Conservation (phyloP, 2,329 filamentous ascomycete species). For the Cladosporium cucumerinum region DNA sequence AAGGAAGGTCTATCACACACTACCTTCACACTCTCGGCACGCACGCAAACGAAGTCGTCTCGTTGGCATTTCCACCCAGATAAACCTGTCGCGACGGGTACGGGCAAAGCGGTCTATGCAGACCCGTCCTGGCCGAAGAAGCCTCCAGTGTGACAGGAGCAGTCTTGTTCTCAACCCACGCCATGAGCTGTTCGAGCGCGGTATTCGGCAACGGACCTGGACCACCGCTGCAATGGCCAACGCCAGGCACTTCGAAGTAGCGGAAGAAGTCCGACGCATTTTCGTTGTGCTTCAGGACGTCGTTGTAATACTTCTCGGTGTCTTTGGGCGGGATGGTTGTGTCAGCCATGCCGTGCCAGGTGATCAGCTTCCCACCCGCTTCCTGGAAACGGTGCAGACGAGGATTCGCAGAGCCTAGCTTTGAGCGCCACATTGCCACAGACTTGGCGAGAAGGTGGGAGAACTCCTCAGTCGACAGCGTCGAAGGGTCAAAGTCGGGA, state of each 20-base stretch:
- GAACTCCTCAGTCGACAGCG: constrained; percentile 32
- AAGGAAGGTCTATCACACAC: neutral
- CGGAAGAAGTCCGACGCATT: constrained; percentile 31
- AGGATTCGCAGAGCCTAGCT: constrained; percentile 35
- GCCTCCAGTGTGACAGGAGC: constrained; percentile 12
- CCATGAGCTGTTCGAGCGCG: constrained; percentile 11
- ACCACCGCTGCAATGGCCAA: constrained; percentile 32
- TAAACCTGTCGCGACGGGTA: neutral
- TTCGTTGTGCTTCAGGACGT: constrained; percentile 24
- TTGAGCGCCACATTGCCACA: constrained; percentile 31
- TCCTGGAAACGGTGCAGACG: constrained; percentile 38
- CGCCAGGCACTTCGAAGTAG: constrained; percentile 34
- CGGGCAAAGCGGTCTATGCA: neutral
- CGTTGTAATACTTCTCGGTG: constrained; percentile 38
- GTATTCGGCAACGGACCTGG: constrained; percentile 19
- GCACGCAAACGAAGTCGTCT: neutral
- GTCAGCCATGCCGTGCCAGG: constrained; percentile 40
- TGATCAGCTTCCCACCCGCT: constrained; percentile 42
- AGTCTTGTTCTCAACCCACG: constrained; percentile 23
- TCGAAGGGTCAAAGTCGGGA: constrained; percentile 18
- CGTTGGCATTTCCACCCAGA: neutral
- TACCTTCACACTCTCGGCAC: neutral
- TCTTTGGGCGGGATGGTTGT: constrained; percentile 23
- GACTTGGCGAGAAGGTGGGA: constrained; percentile 21
- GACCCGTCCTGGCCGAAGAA: neutral